Base-by-base conservation (phyloP, 192 early-diverging fungal species). In the Mortierella alpina region DNA sequence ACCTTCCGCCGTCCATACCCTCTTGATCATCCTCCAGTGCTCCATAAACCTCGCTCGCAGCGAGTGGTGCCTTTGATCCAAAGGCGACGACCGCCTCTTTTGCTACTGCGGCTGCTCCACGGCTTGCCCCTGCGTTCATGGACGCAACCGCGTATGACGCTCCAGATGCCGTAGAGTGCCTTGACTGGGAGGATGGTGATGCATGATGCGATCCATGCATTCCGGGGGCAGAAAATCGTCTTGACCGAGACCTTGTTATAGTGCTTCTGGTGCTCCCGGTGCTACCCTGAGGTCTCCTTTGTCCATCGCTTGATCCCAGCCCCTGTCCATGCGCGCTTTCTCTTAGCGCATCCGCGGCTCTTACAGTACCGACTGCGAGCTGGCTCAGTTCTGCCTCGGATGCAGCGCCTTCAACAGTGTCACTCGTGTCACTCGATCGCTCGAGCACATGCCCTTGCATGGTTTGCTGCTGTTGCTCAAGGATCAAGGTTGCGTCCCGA, bases 191-290 rank as follows among this genome's bases (percentile, higher is more conserved):
- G 8, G 55, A 48, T 8, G 59, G n/a, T 2, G 63, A 73, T 31
- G 23, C 52, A 46, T 66, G 72, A 14, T 64, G 59, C 0, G 57
- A 60, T 39, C 56, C 56, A 42, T 63, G 63, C 12, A 13, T 58
- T 2, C 72, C 72, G 18, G 72, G 72, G 15, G 72, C 72, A 11
- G 72, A 73, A 14, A 73, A 73, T 4, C 72, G 57, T 44, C 72
- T 57, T 2, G 72, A 73, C 49, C 63, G 72, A 12, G 57, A 59
- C 60, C 23, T 41, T 23, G 72, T 73, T 5, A 60, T 22, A 22
- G 64, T 66, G 31, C 63, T 52, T 18, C 12, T 73, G 31, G 9
- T 60, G 40, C 64, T 66, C 14, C 31, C 3, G 31, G 31, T 31
- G 31, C 31, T 31, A 3, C 31, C 31, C 31, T 31, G 31, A 31